Evolutionary conservation across 805 yeast genomes (phyloP).

Genomic region (Pichia ethanolica): DNA sequence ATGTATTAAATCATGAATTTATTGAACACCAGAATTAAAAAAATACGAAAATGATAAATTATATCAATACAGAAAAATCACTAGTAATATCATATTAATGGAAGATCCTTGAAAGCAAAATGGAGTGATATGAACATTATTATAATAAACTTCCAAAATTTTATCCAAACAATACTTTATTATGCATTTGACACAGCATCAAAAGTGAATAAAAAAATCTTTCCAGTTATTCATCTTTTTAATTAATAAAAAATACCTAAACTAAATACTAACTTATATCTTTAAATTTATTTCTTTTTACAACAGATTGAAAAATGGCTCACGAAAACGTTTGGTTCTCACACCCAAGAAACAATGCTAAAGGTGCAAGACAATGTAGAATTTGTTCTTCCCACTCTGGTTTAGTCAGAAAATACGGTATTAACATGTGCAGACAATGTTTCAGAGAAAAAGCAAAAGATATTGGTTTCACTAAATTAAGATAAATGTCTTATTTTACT

Average conservation of each 20-base stretch:
- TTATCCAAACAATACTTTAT: too few relatives aligned
- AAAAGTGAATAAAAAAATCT: too few relatives aligned
- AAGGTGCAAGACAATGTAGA: slow-evolving; percentile 99
- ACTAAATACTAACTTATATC: slow-evolving; percentile 16
- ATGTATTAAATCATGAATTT: too few relatives aligned
- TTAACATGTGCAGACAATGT: slow-evolving; percentile 99
- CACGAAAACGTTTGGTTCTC: slow-evolving; percentile 99
- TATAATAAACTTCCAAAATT: too few relatives aligned
- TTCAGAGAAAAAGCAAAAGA: slow-evolving; percentile 99
- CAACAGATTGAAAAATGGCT: slow-evolving; percentile 68
- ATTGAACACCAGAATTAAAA: too few relatives aligned
- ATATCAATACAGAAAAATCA: too few relatives aligned
- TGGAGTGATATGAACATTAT: too few relatives aligned
- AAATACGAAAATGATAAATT: too few relatives aligned
- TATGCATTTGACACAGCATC: too few relatives aligned
- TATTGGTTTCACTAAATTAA: slow-evolving; percentile 98
- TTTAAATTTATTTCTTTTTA: not conserved
- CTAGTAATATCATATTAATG: too few relatives aligned
- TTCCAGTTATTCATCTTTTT: too few relatives aligned
- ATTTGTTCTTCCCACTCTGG: slow-evolving; percentile 98
- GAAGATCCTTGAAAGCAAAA: too few relatives aligned
- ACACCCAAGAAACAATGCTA: slow-evolving; percentile 99
- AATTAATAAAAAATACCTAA: not conserved
- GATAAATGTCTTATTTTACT: slow-evolving; percentile 44
- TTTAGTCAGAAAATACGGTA: slow-evolving; percentile 99